Percentiles rank a stretch among this genome's conserved stretches.
phyloP scores from a whole-genome alignment of 2,329 filamentous ascomycete species.

The Aspergillus pseudoviridinutans region DNA sequence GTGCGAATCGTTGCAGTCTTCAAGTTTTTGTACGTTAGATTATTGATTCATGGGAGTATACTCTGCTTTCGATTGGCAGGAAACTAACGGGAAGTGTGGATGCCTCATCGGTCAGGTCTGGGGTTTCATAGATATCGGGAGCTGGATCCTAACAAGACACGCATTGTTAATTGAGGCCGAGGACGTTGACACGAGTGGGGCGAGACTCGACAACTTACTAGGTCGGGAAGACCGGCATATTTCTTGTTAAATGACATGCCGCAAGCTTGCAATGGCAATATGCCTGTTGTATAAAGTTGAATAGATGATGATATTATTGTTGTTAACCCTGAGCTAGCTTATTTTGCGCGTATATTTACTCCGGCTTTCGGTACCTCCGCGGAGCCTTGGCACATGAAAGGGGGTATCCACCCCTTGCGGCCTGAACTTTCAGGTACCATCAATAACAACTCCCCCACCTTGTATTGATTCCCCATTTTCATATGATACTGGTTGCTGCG shows the following conservation, averaged over 20 bases:
- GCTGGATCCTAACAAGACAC: slow-evolving; percentile 67
- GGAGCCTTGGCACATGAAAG: slow-evolving; percentile 9
- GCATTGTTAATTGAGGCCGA: slow-evolving; percentile 3
- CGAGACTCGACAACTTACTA: slow-evolving; percentile 51
- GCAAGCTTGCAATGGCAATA: neutral
- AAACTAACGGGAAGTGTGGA: slow-evolving; percentile 72
- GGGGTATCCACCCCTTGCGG: neutral
- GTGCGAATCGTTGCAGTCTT: slow-evolving; percentile 55
- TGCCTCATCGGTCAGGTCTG: slow-evolving; percentile 83
- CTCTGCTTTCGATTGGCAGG: neutral
- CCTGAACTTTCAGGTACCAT: neutral
- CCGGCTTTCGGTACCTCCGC: neutral
- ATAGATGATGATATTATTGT: neutral
- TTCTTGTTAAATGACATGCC: slow-evolving; percentile 73
- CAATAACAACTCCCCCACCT: neutral
- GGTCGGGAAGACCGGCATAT: slow-evolving; percentile 74
- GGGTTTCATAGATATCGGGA: slow-evolving; percentile 95
- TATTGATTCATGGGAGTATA: neutral
- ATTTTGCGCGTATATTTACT: neutral
- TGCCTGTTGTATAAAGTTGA: neutral
- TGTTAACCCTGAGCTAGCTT: neutral
- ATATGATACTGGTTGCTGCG: neutral
- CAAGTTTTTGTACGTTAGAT: slow-evolving; percentile 46
- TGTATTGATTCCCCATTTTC: neutral
- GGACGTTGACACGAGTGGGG: neutral